phyloP scores from a whole-genome alignment of 805 yeast species.

The Zygosaccharomyces pseudorouxii region DNA sequence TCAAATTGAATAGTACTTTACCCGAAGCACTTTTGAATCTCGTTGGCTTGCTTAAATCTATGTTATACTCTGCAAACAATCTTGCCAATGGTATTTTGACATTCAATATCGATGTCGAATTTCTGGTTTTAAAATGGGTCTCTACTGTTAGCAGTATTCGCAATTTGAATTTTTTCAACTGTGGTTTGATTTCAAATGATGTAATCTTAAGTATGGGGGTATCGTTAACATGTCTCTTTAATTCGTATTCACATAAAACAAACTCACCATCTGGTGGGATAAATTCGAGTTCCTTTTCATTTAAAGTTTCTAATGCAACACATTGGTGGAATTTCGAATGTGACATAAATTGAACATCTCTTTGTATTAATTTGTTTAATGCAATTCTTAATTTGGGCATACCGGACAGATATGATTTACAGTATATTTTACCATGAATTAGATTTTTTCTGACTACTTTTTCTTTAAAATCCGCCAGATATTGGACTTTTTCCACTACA shows the following conservation, averaged over 20 bases:
- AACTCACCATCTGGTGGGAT: conserved; percentile 90
- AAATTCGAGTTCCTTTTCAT: conserved; percentile 50
- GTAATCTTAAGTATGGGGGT: conserved; percentile 38
- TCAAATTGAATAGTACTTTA: conserved; percentile 64
- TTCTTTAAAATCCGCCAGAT: conserved; percentile 56
- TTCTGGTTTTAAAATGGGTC: conserved; percentile 35
- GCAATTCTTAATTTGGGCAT: conserved; percentile 84
- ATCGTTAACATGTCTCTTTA: conserved; percentile 34
- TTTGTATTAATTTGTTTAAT: conserved; percentile 56
- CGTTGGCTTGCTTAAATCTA: conserved; percentile 48
- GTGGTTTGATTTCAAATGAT: conserved; percentile 24
- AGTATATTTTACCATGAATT: conserved; percentile 65
- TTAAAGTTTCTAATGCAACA: conserved; percentile 62
- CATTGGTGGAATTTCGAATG: conserved; percentile 86
- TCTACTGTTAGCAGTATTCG: conserved; percentile 24
- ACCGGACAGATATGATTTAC: conserved; percentile 78
- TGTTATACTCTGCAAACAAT: conserved; percentile 36
- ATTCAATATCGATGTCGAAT: conserved; percentile 33
- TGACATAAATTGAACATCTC: conserved; percentile 42
- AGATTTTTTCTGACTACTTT: conserved; percentile 61
- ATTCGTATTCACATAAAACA: conserved; percentile 43
- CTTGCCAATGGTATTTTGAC: conserved; percentile 30
- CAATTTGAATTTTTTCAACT: conserved; percentile 25
- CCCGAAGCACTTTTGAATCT: conserved; percentile 72
- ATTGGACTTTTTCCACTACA: conserved; percentile 68